Base-by-base conservation (phyloP, 2,329 filamentous ascomycete genomes). In the Aspergillus alliaceus region DNA sequence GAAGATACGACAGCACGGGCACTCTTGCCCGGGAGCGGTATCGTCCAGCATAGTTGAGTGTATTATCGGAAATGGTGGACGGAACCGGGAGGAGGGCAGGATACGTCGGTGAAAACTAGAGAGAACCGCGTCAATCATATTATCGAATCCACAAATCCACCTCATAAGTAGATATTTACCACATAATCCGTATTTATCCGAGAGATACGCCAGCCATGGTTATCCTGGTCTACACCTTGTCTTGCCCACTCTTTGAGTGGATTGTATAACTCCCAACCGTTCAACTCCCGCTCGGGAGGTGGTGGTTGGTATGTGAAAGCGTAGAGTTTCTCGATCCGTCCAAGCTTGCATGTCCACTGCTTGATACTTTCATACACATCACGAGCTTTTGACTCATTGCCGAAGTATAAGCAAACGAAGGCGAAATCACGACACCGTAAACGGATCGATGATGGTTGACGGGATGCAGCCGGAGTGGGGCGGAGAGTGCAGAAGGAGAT, bases 351-450 rank as follows among this genome's bases (percentile, higher is more conserved):
- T 0, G 92, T 93, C 67, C 90, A 85, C 42, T 82, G 78, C 60
- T 89, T 90, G 63, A 99, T 90, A 60, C 87, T 92, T 57, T 97
- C 93, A 73, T 92, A 99, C 1, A 90, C 90, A 63, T 96, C 90
- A 57, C 90, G 86, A 8, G 91, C 93, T 63, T 86, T 82, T 53
- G 82, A 82, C 67, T 93, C 89, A 56, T 89, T 86, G 20, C 79
- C 71, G 71, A 99, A 96, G 75, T 93, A 92, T 77, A 99, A 93
- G 60, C 90, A 93, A 59, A 96, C 87, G 75, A 93, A 96, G 49
- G 86, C 93, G 73, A 99, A 98, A 79, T 99, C 95, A 57, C 93
- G 90, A 71, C 93, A 92, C 53, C 92, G 88, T 60, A 99, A 79
- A 52, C 93, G 89, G 69, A 99, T 91, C 3, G 90, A 90, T 6